phyloP scores from a whole-genome alignment of 495 filamentous ascomycete species.

The Hyaloscypha bicolor region DNA sequence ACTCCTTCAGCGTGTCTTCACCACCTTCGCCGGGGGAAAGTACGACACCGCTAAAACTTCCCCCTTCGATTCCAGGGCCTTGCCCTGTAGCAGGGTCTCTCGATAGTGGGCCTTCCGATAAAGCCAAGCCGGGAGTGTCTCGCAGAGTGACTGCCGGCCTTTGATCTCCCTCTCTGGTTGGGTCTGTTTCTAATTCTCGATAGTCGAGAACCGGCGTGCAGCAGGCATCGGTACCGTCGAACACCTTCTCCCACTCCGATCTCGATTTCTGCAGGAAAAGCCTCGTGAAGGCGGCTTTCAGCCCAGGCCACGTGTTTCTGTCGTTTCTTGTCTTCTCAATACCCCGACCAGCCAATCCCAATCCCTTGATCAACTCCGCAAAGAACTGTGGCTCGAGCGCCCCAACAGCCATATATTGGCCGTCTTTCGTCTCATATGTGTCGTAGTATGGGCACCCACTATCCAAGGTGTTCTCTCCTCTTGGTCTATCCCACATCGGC shows the following conservation, averaged over 20 bases:
- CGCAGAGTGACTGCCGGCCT: conserved; percentile 71
- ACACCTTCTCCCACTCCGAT: conserved; percentile 79
- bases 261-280: conserved; percentile 75
- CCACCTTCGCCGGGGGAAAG: conserved; percentile 72
- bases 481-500: conserved; percentile 57
- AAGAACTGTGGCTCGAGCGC: conserved; percentile 90
- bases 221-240: conserved; percentile 90
- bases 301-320: conserved; percentile 61
- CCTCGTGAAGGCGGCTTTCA: conserved; percentile 60
- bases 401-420: conserved; percentile 85
- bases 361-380: conserved; percentile 60
- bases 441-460: conserved; percentile 86
- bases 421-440: conserved; percentile 82
- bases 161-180: conserved; percentile 66
- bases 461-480: conserved; percentile 81
- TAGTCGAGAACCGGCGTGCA: conserved; percentile 83
- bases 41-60: conserved; percentile 63
- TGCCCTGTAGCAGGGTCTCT: conserved; percentile 45
- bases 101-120: conserved; percentile 28
- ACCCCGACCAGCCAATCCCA: conserved; percentile 54
- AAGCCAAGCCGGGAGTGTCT: conserved; percentile 59
- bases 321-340: conserved; percentile 60
- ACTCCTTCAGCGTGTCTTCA: conserved; percentile 66
- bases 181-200: conserved; percentile 65
- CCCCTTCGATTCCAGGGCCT: conserved; percentile 50